A percentile compares a stretch with the other conserved stretches of the same genome.
Evolutionary conservation across 2,329 filamentous ascomycete genomes (phyloP).

Genomic region (Trichoderma arundinaceum): DNA sequence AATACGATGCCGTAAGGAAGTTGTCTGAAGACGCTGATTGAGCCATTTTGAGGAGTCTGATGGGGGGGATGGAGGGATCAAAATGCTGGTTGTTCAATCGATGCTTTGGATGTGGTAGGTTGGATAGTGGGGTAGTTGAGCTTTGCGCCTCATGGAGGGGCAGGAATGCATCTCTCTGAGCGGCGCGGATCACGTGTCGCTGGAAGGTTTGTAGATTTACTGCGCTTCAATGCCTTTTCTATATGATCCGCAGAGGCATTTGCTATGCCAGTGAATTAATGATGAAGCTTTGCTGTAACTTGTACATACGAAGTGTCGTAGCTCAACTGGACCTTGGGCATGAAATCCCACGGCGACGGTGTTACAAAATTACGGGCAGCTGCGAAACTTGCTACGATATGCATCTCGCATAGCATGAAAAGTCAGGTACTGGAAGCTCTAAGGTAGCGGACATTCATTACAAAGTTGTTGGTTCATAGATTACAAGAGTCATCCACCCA

Average conservation of each 20-base stretch:
- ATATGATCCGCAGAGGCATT: neutral
- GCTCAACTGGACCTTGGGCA: no score
- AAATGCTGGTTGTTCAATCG: neutral
- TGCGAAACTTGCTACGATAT: no score
- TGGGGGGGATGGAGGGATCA: neutral
- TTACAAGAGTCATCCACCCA: no score
- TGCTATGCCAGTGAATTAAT: no score
- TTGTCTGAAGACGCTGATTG: neutral
- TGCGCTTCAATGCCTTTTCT: neutral
- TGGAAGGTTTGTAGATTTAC: neutral
- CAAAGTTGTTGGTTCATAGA: no score
- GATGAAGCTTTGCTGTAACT: neutral
- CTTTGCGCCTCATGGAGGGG: constrained; percentile 22
- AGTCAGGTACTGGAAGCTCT: no score
- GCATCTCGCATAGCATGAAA: no score
- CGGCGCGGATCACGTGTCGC: constrained; percentile 18
- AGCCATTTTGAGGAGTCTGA: neutral
- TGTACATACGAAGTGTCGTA: neutral
- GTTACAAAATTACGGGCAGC: no score
- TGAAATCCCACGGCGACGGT: no score
- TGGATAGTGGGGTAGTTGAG: constrained; percentile 34
- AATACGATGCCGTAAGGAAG: constrained; percentile 58
- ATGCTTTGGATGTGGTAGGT: constrained; percentile 5
- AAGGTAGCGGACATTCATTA: no score
- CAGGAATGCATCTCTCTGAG: neutral